These are phyloP conservation scores for Sclerotinia subarctica DNA, from an alignment of 2,329 filamentous ascomycete species.

Conservation along the genomic window DNA sequence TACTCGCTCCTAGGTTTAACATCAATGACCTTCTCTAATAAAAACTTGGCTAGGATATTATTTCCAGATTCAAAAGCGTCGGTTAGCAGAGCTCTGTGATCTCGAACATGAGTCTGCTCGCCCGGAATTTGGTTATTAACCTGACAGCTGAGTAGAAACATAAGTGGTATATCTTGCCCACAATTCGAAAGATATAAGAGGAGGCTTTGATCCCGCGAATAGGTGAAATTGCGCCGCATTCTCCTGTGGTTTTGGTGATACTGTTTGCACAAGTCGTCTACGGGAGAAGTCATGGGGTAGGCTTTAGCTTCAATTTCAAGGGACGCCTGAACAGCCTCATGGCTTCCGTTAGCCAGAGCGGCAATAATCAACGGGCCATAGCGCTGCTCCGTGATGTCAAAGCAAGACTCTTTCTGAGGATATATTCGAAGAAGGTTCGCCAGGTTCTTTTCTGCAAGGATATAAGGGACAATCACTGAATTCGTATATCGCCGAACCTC, in stretches of 20 bases:
- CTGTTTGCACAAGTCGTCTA: conserved; percentile 20
- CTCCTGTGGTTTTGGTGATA: conserved; percentile 17
- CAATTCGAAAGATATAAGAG: too few species aligned
- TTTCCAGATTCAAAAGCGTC: background rate
- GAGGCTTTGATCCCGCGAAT: too few species aligned
- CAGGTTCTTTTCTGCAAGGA: conserved; percentile 40
- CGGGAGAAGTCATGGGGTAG: conserved; percentile 7
- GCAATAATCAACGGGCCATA: conserved; percentile 41
- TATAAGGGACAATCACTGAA: conserved; percentile 38
- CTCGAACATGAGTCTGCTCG: too few species aligned
- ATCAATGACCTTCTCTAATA: conserved; percentile 21
- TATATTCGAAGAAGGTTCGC: conserved; percentile 34
- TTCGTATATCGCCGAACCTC: conserved; percentile 32
- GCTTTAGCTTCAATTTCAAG: conserved; percentile 26
- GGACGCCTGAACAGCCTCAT: conserved; percentile 34
- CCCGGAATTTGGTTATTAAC: too few species aligned
- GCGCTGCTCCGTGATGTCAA: conserved; percentile 34
- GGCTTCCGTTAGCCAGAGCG: conserved; percentile 37
- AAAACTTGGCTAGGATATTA: conserved; percentile 22
- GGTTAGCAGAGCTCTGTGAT: background rate
- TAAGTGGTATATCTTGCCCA: conserved; percentile 20
- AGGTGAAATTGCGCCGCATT: conserved; percentile 21
- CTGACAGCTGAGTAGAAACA: background rate
- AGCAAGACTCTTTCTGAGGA: conserved; percentile 24
- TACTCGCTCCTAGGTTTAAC: background rate